phyloP scores from a whole-genome alignment of 78 protist species.

The Paratrimastix pyriformis region DNA sequence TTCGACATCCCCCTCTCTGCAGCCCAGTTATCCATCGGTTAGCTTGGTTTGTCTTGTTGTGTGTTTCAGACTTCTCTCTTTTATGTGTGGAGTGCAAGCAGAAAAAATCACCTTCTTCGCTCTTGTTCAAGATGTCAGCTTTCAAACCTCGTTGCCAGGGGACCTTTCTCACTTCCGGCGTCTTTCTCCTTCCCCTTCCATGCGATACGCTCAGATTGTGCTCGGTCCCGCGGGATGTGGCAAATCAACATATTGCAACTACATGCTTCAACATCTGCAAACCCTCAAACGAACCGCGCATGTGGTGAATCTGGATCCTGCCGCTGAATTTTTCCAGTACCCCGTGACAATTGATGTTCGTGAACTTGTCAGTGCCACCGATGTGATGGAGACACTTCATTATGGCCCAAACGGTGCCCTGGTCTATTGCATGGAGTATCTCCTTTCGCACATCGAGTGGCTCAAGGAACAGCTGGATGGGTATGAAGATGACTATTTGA shows the following conservation, averaged over 20 bases:
- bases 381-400: conserved; percentile 78
- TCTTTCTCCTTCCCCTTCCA: conserved; percentile 19
- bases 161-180: background rate
- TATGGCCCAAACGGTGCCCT: conserved; percentile 97
- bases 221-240: conserved; percentile 98
- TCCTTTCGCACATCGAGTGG: conserved; percentile 73
- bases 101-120: background rate
- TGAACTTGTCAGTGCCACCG: conserved; percentile 73
- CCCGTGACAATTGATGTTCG: conserved; percentile 67
- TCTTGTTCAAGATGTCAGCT: background rate
- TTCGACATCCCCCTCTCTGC: no score
- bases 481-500: conserved; percentile 82
- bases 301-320: conserved; percentile 93
- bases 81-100: no score
- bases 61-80: no score
- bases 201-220: conserved; percentile 79
- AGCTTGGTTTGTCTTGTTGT: no score
- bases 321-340: conserved; percentile 80
- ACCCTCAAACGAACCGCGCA: conserved; percentile 58
- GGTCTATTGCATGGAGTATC: conserved; percentile 82
- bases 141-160: no score
- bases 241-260: conserved; percentile 80
- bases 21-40: no score
- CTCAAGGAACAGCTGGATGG: conserved; percentile 73
- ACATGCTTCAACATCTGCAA: conserved; percentile 54